phyloP scores from a whole-genome alignment of 2,329 filamentous ascomycete species.

The Aurifilum marmelostoma region DNA sequence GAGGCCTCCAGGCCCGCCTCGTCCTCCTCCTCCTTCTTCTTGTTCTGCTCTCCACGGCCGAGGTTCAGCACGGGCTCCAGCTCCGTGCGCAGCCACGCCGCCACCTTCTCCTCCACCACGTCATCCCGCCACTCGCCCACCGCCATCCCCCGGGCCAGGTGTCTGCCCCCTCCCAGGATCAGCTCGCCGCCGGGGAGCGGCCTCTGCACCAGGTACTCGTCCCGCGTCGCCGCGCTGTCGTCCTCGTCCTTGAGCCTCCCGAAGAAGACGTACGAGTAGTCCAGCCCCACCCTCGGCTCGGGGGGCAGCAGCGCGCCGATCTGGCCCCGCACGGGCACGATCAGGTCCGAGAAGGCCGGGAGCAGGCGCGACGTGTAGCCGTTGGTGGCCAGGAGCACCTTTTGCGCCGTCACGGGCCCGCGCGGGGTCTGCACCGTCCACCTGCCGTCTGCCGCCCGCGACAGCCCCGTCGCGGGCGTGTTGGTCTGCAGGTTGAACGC shows the following conservation, averaged over 20 bases:
- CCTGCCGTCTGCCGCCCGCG: slow-evolving; percentile 28
- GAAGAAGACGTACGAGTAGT: slow-evolving; percentile 67
- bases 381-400: slow-evolving; percentile 80
- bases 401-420: slow-evolving; percentile 64
- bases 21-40: slow-evolving; percentile 34
- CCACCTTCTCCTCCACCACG: slow-evolving; percentile 48
- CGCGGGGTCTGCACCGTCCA: slow-evolving; percentile 71
- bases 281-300: slow-evolving; percentile 42
- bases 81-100: slow-evolving; percentile 56
- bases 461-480: slow-evolving; percentile 62
- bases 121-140: slow-evolving; percentile 44
- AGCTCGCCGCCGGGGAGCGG: slow-evolving; percentile 61
- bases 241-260: slow-evolving; percentile 39
- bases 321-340: slow-evolving; percentile 78
- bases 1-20: slow-evolving; percentile 48
- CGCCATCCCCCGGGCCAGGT: slow-evolving; percentile 52
- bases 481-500: slow-evolving; percentile 75
- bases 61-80: slow-evolving; percentile 49
- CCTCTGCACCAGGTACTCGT: slow-evolving; percentile 77
- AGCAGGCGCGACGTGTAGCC: slow-evolving; percentile 79
- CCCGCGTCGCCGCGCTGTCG: slow-evolving; percentile 47
- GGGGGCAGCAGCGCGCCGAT: slow-evolving; percentile 69
- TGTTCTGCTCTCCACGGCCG: too few relatives aligned
- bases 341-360: slow-evolving; percentile 68
- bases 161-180: slow-evolving; percentile 72